Evolutionary conservation across 2,329 filamentous ascomycete genomes (phyloP), one percentile per base, ranked within the genome.

Genomic region (Aspergillus pseudotamarii): DNA sequence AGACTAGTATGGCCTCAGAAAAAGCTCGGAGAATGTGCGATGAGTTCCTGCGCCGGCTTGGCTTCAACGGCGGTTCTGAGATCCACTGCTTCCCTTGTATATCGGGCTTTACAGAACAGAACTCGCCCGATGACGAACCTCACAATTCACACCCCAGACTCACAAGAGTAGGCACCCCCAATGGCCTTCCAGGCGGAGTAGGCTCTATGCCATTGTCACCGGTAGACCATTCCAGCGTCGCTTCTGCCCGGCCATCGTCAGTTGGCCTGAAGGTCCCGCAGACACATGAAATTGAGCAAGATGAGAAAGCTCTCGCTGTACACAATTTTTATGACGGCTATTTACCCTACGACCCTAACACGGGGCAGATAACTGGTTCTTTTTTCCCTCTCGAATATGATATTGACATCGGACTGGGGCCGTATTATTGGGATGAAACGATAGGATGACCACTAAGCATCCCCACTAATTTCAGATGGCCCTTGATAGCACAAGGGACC

Each of bases 11-110:
- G 28, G 70, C 75, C 14, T 70, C 76, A 0, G 69, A 74, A 57
- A 67, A 74, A 63, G 76, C 76, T 45, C 76, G 73, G 69, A 72
- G 71, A 48, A 69, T 79, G 1, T 80, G 78, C 58, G 73, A 79
- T 57, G 65, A 72, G 3, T 73, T 78, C 61, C 67, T 80, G 9
- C 71, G 68, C 30, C 75, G 73, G 8, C 68, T 80, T 3, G 74
- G 76, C 26, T 67, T 78, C 36, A 73, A 72, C 12, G 71, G 72
- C 6, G 69, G 72, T 21, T 64, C 75, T 4, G 70, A 69, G 28
- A 75, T 78, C 30, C 62, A 77, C 19, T 72, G 28, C 23, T 45
- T 36, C 76, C 5, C 63, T 66, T n/a, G 66, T 55, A 55, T 55
- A 38, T n/a, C 21, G 32, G 21, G 34, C 23, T 14, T 55, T 23